Base-by-base conservation (phyloP, 1,284 basidiomycete species). In the Ganoderma sinense region DNA sequence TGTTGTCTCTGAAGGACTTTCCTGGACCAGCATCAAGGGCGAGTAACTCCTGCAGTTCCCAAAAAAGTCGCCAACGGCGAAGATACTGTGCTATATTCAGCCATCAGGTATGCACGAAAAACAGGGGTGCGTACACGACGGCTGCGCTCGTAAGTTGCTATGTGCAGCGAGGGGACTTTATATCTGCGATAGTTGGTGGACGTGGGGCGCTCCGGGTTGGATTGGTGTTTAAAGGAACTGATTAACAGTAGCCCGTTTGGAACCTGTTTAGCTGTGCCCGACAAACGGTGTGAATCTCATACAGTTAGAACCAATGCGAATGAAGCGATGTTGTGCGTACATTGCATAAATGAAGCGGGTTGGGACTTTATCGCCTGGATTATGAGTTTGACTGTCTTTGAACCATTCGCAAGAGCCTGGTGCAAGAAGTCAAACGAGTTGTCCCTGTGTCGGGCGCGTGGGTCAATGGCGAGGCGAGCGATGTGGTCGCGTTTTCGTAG, bases 121-220 rank as follows among this genome's bases (percentile, higher is more conserved):
- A 11, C 16, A 20, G 36, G 53, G 20, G 36, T 64, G 20, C 68
- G 23, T n/a, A 69, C 75, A 18, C 84, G 82, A 51, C 80, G 80
- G 66, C 88, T 89, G 0, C 72, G 75, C 0, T 75, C 65, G 68
- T 82, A 85, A 0, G 84, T 86, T 23, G 73, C 74, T n/a, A 81
- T 76, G 66, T 88, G 81, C 71, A 89, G 80, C 1, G 85, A 84
- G 11, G 76, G 69, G 7, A 90, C 76, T 63, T 78, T 75, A 64
- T 84, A 89, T 5, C 68, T 66, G 8, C 84, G 81, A 11, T 8
- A 13, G n/a, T 23, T 0, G 62, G 85, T 84, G 64, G 7, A 36
- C 16, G 31, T 31, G 56, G 18, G 36, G 8, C 39, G 66, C 4
- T 48, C 31, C 11, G 40, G 18, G 39, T 20, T 14, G 59, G 13